Base-by-base conservation (phyloP, 495 filamentous ascomycete species). In the Annulohypoxylon moriforme region DNA sequence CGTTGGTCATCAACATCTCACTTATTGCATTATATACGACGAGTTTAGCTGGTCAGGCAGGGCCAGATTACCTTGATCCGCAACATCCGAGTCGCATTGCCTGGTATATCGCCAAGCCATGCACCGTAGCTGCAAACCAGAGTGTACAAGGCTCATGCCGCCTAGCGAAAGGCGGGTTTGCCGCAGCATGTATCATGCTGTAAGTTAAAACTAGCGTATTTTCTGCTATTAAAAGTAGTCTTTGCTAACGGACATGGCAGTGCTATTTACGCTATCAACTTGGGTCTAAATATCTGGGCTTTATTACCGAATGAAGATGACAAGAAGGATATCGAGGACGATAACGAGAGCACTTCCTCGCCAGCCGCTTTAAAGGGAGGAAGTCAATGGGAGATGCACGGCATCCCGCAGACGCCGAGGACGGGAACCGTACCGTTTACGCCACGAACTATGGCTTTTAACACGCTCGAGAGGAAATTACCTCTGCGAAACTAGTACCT, bases 81-180 rank as follows among this genome's bases (percentile, higher is more conserved):
- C 72, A 84, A 3, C 88, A 91, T 66, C 89, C 87, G 6, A 90
- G 92, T 68, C 82, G 84, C 6, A 87, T 89, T 1, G 82, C 93
- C 3, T 98, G 94, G 94, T 97, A 96, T 74, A 89, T 98, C 72
- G 87, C 89, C 38, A 92, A 93, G 76, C 86, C 84, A 68, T 98
- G 94, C 79, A 85, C 76, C 47, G 86, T 94, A 11, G 91, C 92
- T 0, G 79, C 77, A 20, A 77, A 84, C 6, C 79, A 80, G 40
- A 79, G 76, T 10, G 86, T 89, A 50, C 80, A 88, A n/a, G 83
- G 85, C 25, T 92, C 90, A 75, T 98, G 94, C 82, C 75, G 85
- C 72, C 89, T 93, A 78, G 92, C 94, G 24, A 93, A 96, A 77
- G 85, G 85, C 18, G 80, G 89, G 1, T 96, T 95, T 76, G 92